Base-by-base conservation (phyloP, 2,329 filamentous ascomycete species). In the Polytolypa hystricis region DNA sequence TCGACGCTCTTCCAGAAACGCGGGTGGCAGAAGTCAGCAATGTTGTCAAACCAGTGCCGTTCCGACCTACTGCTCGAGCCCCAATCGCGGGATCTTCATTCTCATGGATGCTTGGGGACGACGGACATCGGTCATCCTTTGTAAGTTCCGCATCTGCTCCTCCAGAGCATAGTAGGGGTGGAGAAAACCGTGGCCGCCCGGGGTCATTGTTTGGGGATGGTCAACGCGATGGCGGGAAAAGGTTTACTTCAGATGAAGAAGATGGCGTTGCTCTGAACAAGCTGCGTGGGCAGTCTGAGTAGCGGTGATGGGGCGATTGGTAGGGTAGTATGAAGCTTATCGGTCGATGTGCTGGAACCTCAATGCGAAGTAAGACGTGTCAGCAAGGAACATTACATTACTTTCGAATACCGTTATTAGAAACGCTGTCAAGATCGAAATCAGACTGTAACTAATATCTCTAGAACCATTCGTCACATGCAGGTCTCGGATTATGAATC, bases 21-120 rank as follows among this genome's bases (percentile, higher is more conserved):
- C 37, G 35, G 30, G 33, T 30, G 10, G 14, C 26, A 26, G 30
- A 33, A 10, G 10, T 35, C 32, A 18, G 32, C 27, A 37, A 44
- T 27, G 18, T 37, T 19, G 34, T 42, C 11, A 50, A 47, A 16
- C 41, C 47, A 25, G 49, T 46, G 37, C 43, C 52, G 16, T 35
- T 43, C 21, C 52, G 50, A 30, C 44, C 51, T 30, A 36, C 35
- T 28, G 40, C 50, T 7, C 61, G 65, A 27, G 58, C 63, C 33
- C 61, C 64, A 25, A 45, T 69, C 33, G 56, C 60, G 23, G 56
- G 67, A 33, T 61, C 66, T 12, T 63, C 63, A 16, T 69, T 67
- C 39, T 67, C 66, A 9, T 69, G 66, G 61, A 69, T 69, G 63
- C 54, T 69, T 25, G 66, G 64, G 23, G 60, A 65, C 30, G 55